Evolutionary conservation across 164 flowering plant species (phyloP), one percentile per base, ranked within the genome.

Genomic region (Protea cynaroides): DNA sequence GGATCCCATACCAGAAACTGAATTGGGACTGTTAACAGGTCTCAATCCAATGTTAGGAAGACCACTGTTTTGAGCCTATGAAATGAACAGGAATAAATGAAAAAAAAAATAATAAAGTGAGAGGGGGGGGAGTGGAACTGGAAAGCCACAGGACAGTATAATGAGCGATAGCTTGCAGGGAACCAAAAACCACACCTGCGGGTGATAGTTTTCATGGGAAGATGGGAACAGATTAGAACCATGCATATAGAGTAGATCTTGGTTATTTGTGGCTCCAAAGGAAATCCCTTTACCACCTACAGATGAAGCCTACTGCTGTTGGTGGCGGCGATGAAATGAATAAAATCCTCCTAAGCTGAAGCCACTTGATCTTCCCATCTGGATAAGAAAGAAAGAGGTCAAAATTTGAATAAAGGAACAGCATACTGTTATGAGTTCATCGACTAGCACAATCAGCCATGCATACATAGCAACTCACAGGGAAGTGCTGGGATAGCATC

Each of bases 311-410:
- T 67, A 76, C 23, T 78, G 74, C 25, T 69, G 75, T 38, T 66
- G 66, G 19, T 67, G 77, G 56, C 54, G 72, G 21, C 72, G 74
- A 51, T 70, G 79, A 46, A 74, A 65, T 70, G 76, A 54, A 72
- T 64, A 72, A 34, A 71, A 22, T 25, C 75, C 74, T 6, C 76
- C 76, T 59, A 67, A 65, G 62, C 59, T 56, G 44, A 72, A 69
- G n/a, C 72, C 77, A 62, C 66, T 19, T 21, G 81, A 65, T 37
- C 80, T 68, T 23, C 76, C 80, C 76, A 76, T 67, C 76, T 73
- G 68, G 23, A 13, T 49, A 49, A 49, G 52, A 15, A 25, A 59
- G 38, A 25, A 2, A 8, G 24, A 40, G 49, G 17, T 19, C 9
- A 9, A 6, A 40, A 21, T 59, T 24, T 8, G 6, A 29, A 22